Evolutionary conservation across 257 asterid species (phyloP), one percentile per base, ranked within the genome.

Genomic region (Lavandula angustifolia): DNA sequence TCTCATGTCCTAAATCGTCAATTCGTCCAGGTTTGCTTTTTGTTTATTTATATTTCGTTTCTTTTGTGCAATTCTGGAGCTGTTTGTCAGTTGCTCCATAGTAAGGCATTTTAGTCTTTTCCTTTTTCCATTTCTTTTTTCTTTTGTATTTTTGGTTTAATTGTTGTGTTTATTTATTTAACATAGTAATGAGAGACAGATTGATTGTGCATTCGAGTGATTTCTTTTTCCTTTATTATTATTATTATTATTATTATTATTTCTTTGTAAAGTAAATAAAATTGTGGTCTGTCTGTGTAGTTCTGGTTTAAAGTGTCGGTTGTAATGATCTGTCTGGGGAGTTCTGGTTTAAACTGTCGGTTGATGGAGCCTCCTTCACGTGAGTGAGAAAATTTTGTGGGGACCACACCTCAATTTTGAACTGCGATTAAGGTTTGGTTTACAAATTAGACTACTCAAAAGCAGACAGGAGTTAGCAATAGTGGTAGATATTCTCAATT

Each of bases 1-100:
- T 67, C 62, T 76, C 55, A 32, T 77, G 85, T 87, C 87, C 82
- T 91, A 76, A 79, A 59, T 61, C 60, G 87, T 81, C 78, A 78
- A 76, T 82, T 74, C 13, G 9, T 7, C 17, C 31, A 37, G 44
- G 68, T 63, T 52, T 66, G 71, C 38, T 22, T 66, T 76, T 27
- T 9, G 33, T 73, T 84, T 73, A 34, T 56, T 52, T 62, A 2
- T 33, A 40, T 66, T 6, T 35, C 34, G n/a, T n/a, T n/a, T 46
- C 65, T 17, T 7, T 27, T 58, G 53, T 56, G 32, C 60, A 67
- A 46, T 68, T 37, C 55, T 53, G 55, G 80, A 49, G 80, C 60
- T 71, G 14, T 60, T 62, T n/a, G n/a, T n/a, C n/a, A n/a, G 2
- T 56, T 67, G 51, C 16, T 78, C 68, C 56, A 46, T 66, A 54